Base-by-base conservation (phyloP, 2,329 filamentous ascomycete species). In the Pseudogymnoascus sp. region DNA sequence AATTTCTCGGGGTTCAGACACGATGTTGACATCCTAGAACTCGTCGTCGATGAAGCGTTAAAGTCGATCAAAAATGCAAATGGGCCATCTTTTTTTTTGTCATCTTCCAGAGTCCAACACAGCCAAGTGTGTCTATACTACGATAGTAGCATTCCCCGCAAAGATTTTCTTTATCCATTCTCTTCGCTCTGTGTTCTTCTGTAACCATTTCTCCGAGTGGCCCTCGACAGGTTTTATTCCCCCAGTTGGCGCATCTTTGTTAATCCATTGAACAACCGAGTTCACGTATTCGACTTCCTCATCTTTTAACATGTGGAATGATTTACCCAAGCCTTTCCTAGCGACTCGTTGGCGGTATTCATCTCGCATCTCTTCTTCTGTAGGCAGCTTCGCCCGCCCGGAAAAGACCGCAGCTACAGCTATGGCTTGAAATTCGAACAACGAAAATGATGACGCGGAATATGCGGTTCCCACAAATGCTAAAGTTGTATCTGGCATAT, bases 391-490 rank as follows among this genome's bases (percentile, higher is more conserved):
- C 0, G 74, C 76, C 38, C 70, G 70, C 1, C 75, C 77, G 2
- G 74, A 71, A 14, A 78, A 72, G 0, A 79, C 76, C 31, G 76
- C 75, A 1, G 79, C 78, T 1, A 81, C 69, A 1, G 75, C 73
- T 66, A 79, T 77, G 10, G 79, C 78, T 67, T 82, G 80, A 62
- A 79, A 81, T 62, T 82, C 80, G 65, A 81, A 82, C 6, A 81
- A 71, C 0, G 76, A 77, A 66, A 81, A 82, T 0, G 79, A 82
- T 0, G 79, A 78, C 0, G 76, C 78, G 66, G 79, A 78, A 64
- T 77, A 81, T 0, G 79, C 78, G 0, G 79, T 74, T 0, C 79
- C 79, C 7, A 81, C 66, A 63, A 81, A 81, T 0, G 73, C 69
- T 0, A 82, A 69, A 0, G 75, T 76, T 0, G 80, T 78, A 61